Evolutionary conservation across 2,329 filamentous ascomycete species (phyloP).

Genomic region (Fusarium floridanum): DNA sequence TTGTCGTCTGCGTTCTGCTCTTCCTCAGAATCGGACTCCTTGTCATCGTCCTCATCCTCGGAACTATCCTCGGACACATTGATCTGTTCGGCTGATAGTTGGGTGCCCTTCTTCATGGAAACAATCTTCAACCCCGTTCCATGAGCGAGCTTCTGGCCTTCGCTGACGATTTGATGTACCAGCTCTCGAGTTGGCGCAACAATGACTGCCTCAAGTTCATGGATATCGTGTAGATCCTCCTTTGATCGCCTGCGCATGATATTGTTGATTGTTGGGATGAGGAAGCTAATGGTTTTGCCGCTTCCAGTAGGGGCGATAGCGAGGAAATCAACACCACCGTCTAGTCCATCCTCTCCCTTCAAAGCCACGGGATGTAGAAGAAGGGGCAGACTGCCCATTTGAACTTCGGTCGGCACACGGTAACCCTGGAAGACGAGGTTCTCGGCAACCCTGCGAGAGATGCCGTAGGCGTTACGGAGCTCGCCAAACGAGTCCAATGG

Average conservation of each 20-base stretch:
- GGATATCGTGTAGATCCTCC: slow-evolving; percentile 54
- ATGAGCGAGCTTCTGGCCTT: slow-evolving; percentile 82
- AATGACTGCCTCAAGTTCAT: slow-evolving; percentile 75
- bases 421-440: slow-evolving; percentile 91
- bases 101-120: slow-evolving; percentile 88
- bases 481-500: slow-evolving; percentile 84
- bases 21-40: slow-evolving; percentile 55
- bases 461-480: slow-evolving; percentile 77
- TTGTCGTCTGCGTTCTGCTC: slow-evolving; percentile 40
- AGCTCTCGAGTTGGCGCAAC: slow-evolving; percentile 85
- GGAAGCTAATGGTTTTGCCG: slow-evolving; percentile 93
- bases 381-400: slow-evolving; percentile 86
- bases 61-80: slow-evolving; percentile 55
- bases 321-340: slow-evolving; percentile 76
- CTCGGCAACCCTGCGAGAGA: slow-evolving; percentile 78
- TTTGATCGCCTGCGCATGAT: slow-evolving; percentile 71
- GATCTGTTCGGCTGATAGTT: slow-evolving; percentile 65
- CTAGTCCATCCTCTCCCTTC: slow-evolving; percentile 52
- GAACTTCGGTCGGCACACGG: slow-evolving; percentile 90
- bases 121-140: slow-evolving; percentile 85
- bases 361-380: slow-evolving; percentile 72
- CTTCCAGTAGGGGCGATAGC: slow-evolving; percentile 95
- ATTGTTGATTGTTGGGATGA: slow-evolving; percentile 87
- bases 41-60: slow-evolving; percentile 53
- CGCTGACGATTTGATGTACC: slow-evolving; percentile 83